Percentiles rank a stretch among this genome's conserved stretches.
These are phyloP conservation scores for Colletotrichum spaethianum DNA, from an alignment of 2,329 filamentous ascomycete genomes.

Conservation along the genomic window DNA sequence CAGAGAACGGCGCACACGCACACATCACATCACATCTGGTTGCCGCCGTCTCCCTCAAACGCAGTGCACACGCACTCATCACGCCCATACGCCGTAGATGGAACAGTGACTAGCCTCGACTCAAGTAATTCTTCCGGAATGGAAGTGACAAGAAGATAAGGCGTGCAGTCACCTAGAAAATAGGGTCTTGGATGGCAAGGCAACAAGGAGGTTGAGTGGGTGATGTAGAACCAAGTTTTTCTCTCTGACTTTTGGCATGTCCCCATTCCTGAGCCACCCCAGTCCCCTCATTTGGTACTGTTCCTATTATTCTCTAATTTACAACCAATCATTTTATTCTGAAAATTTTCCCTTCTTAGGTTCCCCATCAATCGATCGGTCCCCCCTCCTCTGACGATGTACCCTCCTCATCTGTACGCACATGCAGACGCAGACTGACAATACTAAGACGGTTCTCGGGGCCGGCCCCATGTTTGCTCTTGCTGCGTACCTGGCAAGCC, in stretches of 20 bases:
- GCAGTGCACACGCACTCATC: neutral
- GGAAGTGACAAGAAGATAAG: neutral
- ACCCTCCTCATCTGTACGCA: neutral
- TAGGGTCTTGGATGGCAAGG: neutral
- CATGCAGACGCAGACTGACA: constrained; percentile 6
- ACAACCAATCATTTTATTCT: neutral
- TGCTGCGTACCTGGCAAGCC: constrained; percentile 12
- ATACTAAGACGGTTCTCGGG: constrained; percentile 13
- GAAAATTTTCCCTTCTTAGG: neutral
- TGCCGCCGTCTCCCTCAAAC: neutral
- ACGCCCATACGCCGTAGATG: neutral
- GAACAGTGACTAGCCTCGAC: neutral
- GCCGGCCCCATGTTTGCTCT: constrained; percentile 6
- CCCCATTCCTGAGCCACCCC: neutral
- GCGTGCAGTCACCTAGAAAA: neutral
- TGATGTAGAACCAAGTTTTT: neutral
- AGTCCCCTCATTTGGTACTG: neutral
- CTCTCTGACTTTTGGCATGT: neutral
- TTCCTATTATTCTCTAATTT: neutral
- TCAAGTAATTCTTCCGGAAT: no score
- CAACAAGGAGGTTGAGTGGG: neutral
- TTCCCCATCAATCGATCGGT: constrained; percentile 4
- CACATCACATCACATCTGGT: neutral
- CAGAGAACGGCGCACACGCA: neutral
- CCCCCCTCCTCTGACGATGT: constrained; percentile 7